These are phyloP conservation scores for Coniochaeta pulveracea DNA, from an alignment of 2,329 filamentous ascomycete genomes.

Conservation along the genomic window DNA sequence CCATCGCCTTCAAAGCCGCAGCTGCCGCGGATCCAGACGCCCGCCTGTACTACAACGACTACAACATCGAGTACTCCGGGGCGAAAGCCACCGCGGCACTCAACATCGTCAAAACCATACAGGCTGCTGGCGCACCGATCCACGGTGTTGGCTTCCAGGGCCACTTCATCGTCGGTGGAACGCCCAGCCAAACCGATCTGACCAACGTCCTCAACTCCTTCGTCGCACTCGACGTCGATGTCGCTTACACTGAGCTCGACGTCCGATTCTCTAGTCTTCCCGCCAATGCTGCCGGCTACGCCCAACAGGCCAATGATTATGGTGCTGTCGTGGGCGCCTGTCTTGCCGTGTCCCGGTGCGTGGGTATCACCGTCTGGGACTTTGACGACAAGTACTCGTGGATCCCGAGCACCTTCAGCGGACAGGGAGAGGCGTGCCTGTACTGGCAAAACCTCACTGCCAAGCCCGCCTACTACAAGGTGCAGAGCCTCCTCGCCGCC, in stretches of 20 bases:
- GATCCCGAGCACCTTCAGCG: slow-evolving; percentile 24
- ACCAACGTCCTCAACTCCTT: slow-evolving; percentile 36
- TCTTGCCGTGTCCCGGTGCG: slow-evolving; percentile 21
- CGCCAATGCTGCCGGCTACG: slow-evolving; percentile 23
- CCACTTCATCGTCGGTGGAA: slow-evolving; percentile 45
- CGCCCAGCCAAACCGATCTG: slow-evolving; percentile 31
- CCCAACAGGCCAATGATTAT: slow-evolving; percentile 36
- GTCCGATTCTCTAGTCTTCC: slow-evolving; percentile 34
- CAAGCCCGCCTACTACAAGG: slow-evolving; percentile 26
- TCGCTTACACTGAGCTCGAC: slow-evolving; percentile 52
- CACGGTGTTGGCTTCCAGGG: slow-evolving; percentile 52
- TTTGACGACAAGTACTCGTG: slow-evolving; percentile 29
- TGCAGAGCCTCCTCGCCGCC: slow-evolving; percentile 24
- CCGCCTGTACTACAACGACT: slow-evolving; percentile 47
- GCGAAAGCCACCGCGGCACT: slow-evolving; percentile 32
- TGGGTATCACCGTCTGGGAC: slow-evolving; percentile 31
- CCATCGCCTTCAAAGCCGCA: slow-evolving; percentile 44
- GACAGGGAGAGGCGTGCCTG: slow-evolving; percentile 24
- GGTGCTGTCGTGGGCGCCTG: slow-evolving; percentile 23
- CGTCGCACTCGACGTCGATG: slow-evolving; percentile 38
- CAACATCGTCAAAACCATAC: slow-evolving; percentile 31
- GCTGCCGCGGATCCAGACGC: slow-evolving; percentile 40
- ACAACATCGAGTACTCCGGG: slow-evolving; percentile 45
- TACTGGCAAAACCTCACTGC: slow-evolving; percentile 23
- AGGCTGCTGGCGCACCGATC: slow-evolving; percentile 40